These are phyloP conservation scores for Pholiota adiposa DNA, from an alignment of 1,284 basidiomycete genomes.

Conservation along the genomic window DNA sequence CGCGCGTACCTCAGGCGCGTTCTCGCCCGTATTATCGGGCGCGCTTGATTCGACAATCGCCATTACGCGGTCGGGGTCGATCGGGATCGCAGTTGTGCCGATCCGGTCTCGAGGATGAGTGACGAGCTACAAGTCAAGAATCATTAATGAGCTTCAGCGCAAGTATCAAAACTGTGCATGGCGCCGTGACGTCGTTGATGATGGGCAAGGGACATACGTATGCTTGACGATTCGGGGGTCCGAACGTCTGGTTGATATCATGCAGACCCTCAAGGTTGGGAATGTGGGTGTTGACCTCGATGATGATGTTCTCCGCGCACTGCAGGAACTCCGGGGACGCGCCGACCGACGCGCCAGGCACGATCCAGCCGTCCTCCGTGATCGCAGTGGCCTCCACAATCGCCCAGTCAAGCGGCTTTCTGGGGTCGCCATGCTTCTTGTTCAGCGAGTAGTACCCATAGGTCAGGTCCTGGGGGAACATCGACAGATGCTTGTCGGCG, in stretches of 20 bases:
- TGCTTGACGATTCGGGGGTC: constrained; percentile 51
- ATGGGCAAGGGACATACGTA: constrained; percentile 37
- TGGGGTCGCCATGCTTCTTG: constrained; percentile 47
- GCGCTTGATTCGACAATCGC: constrained; percentile 48
- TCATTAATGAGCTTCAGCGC: too few relatives aligned
- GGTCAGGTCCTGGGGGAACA: constrained; percentile 54
- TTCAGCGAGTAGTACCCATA: constrained; percentile 52
- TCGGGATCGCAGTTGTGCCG: constrained; percentile 47
- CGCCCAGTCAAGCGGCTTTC: constrained; percentile 53
- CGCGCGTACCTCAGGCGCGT: constrained; percentile 44
- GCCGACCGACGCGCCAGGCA: constrained; percentile 51
- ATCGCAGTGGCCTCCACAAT: constrained; percentile 58
- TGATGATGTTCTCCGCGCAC: constrained; percentile 53
- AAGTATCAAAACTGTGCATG: too few relatives aligned
- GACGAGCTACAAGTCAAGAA: constrained; percentile 39
- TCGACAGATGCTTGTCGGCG: constrained; percentile 50
- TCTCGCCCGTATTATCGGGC: constrained; percentile 54
- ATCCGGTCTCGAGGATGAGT: constrained; percentile 50
- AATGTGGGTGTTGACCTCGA: constrained; percentile 54
- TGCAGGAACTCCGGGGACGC: constrained; percentile 56
- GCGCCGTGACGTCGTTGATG: too few relatives aligned
- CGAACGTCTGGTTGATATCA: constrained; percentile 51
- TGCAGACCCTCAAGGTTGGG: constrained; percentile 52
- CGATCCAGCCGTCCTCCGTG: constrained; percentile 52
- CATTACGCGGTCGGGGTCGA: constrained; percentile 54